Evolutionary conservation across 129 eudicot species (phyloP).

Genomic region (Cynara cardunculus): DNA sequence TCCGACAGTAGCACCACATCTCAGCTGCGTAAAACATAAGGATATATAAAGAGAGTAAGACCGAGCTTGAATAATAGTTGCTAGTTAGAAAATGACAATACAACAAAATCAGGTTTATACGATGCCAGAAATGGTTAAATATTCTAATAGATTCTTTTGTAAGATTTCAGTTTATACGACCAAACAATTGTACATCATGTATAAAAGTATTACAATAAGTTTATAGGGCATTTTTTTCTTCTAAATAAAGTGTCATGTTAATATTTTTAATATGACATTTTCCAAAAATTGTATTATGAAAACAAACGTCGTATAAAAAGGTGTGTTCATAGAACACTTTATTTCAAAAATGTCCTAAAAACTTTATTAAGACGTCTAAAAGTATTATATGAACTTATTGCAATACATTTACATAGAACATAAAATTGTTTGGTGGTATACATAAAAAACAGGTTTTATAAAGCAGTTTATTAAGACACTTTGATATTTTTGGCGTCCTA

Average conservation of each 20-base stretch:
- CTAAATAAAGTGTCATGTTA: not conserved
- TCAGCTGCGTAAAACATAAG: constrained; percentile 29
- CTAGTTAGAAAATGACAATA: not conserved
- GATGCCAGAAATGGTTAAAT: not conserved
- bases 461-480: not conserved
- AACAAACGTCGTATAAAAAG: too few relatives aligned
- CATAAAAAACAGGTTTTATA: not conserved
- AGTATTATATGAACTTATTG: not conserved
- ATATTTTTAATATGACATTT: not conserved
- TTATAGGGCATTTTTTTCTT: not conserved
- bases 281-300: not conserved
- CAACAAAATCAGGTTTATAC: not conserved
- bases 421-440: not conserved
- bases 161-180: too few relatives aligned
- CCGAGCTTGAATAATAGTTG: not conserved
- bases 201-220: not conserved
- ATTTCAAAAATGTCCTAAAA: not conserved
- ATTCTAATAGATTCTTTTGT: not conserved
- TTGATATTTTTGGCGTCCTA: not conserved
- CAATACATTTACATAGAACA: not conserved
- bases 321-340: too few relatives aligned
- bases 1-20: constrained; percentile 70
- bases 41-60: not conserved
- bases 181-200: not conserved
- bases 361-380: not conserved